Evolutionary conservation across 2,329 filamentous ascomycete species (phyloP).

Genomic region (Bertia moriformis): DNA sequence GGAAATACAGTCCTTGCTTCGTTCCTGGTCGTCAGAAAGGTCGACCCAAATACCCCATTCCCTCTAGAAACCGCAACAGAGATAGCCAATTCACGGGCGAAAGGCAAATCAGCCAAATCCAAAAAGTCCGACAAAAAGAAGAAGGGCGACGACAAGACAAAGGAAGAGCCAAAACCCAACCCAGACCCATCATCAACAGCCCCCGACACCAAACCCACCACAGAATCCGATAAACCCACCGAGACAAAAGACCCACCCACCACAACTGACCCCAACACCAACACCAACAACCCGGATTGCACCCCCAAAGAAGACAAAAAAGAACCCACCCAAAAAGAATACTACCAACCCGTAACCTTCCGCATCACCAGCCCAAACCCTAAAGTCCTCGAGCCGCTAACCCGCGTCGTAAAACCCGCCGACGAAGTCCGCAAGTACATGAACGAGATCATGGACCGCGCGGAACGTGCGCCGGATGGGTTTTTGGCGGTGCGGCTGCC

Average conservation of each 20-base stretch:
- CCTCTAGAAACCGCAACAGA: constrained; percentile 17
- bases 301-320: constrained; percentile 8
- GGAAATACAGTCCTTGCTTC: constrained; percentile 28
- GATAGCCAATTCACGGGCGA: constrained; percentile 10
- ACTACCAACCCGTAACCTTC: constrained; percentile 37
- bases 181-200: background rate
- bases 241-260: background rate
- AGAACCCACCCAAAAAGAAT: constrained; percentile 19
- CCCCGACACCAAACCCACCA: background rate
- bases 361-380: constrained; percentile 35
- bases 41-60: constrained; percentile 19
- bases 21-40: constrained; percentile 26
- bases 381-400: constrained; percentile 35
- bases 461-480: constrained; percentile 35
- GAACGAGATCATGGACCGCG: constrained; percentile 39
- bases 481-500: constrained; percentile 41
- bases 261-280: background rate
- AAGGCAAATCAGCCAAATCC: constrained; percentile 16
- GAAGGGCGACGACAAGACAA: background rate
- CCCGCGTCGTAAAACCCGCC: constrained; percentile 35
- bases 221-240: background rate
- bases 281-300: background rate
- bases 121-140: constrained; percentile 15
- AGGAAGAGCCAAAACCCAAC: background rate
- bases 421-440: constrained; percentile 37